Base-by-base conservation (phyloP, 768 basidiomycete genomes). In the Leccinum disarticulatum region DNA sequence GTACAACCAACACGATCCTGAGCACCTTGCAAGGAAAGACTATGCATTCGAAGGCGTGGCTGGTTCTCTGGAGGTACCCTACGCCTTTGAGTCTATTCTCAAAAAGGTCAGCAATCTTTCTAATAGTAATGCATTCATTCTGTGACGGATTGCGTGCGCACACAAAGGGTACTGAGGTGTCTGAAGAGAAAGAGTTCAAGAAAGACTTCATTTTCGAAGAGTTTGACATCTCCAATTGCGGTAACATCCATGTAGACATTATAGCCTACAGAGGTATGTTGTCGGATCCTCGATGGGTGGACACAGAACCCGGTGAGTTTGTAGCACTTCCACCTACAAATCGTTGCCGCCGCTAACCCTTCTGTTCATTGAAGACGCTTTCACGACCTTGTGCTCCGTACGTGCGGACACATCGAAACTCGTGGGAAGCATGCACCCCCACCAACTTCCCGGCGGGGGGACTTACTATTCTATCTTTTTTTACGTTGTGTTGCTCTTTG, bases 401-500 rank as follows among this genome's bases (percentile, higher is more conserved):
- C 46, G 49, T 28, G 62, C 56, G 25, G 62, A 63, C 30, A 64
- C 57, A 3, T 63, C 62, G 8, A 64, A 63, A 33, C 62, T 63
- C 4, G 43, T 14, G n/a, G 11, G 25, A 13, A 55, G 56, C 49
- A 64, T 63, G 62, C 61, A 41, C 4, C 53, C 62, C 10, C 62
- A 55, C 13, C 53, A 52, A 8, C 62, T 64, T 31, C 62, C 62
- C 1, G 62, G 35, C 30, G 62, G 53, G 1, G 56, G 57, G 31
- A 59, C 62, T 22, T 63, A 64, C 5, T 63, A 64, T 43, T 52
- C 61, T 25, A 64, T 63, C 25, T 3, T 64, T 30, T 59, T 63
- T n/a, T 61, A 70, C 27, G 66, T 84, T 13, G 72, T 84, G n/a
- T 59, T 85, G 11, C 68, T 79, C 0, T 82, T 85, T 58, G 83